Percentiles rank a stretch among this genome's conserved stretches.
Conservation (phyloP, 805 yeast species). For the Nakazawaea siamensis region DNA sequence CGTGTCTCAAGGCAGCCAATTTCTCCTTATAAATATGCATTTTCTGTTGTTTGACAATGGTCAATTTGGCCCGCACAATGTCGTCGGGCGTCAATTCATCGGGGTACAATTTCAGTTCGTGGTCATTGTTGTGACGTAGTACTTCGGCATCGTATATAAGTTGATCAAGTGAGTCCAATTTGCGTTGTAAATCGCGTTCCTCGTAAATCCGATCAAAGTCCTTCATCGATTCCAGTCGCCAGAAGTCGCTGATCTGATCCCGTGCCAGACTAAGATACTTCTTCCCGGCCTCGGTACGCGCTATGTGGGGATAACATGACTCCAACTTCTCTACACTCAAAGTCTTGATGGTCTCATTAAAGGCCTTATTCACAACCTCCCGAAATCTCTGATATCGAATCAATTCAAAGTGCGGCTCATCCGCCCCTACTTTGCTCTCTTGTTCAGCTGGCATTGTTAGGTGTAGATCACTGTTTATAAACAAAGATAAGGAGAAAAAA, state of each 20-base stretch:
- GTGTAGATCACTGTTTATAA: too few relatives aligned
- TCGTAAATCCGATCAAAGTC: conserved; percentile 40
- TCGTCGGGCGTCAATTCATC: conserved; percentile 17
- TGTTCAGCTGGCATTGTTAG: conserved; percentile 5
- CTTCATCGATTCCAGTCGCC: conserved; percentile 30
- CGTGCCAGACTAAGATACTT: conserved; percentile 34
- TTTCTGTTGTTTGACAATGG: conserved; percentile 12
- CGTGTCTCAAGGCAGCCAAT: conserved; percentile 11
- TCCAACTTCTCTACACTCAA: conserved; percentile 33
- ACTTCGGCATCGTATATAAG: conserved; percentile 30
- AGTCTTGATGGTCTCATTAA: conserved; percentile 34
- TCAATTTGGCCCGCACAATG: conserved; percentile 14
- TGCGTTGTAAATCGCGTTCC: conserved; percentile 34
- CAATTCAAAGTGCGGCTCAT: conserved; percentile 4
- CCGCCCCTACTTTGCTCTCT: background rate
- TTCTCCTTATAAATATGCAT: conserved; percentile 12
- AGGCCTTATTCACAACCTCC: conserved; percentile 25
- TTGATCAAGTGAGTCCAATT: conserved; percentile 39
- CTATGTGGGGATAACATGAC: conserved; percentile 36
- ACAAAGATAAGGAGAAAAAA: too few relatives aligned
- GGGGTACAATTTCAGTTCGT: conserved; percentile 12
- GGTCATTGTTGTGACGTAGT: conserved; percentile 10
- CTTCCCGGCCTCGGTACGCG: conserved; percentile 27
- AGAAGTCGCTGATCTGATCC: conserved; percentile 34
- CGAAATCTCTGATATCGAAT: conserved; percentile 24